Base-by-base conservation (phyloP, 2,329 filamentous ascomycete species). In the Talaromyces sp. region DNA sequence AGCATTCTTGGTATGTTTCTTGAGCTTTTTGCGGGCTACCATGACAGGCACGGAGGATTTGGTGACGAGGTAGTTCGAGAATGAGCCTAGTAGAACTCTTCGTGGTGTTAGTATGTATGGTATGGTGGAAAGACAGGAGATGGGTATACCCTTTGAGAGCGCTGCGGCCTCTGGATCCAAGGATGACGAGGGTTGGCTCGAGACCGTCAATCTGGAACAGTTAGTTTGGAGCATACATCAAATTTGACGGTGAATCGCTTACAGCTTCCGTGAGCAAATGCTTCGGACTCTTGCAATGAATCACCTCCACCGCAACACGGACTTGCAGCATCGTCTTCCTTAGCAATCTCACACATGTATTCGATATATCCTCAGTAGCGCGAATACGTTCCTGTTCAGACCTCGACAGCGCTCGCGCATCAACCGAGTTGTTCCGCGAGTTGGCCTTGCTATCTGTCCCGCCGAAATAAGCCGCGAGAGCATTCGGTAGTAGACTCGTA, bases 11-110 rank as follows among this genome's bases (percentile, higher is more conserved):
- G 87, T 89, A 79, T 96, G 91, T 77, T 97, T 97, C 58, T 91
- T 85, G 50, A 97, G 83, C 65, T 91, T 90, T 82, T 96, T 97
- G 66, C 95, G 85, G 8, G 95, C 95, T 41, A 98, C 95, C 95
- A 99, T 99, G 66, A 99, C 95, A 0, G 95, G 95, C 16, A 96
- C 93, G 2, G 92, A 96, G 68, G 92, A 96, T 81, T 98, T 98
- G 43, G 93, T 96, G 37, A 99, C 93, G 8, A 99, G 84, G 74
- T 99, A 99, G 75, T 98, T 98, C 67, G 92, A 96, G 78, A 99
- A 98, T 0, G 93, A 97, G 31, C 95, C 95, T 35, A 99, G 85
- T 67, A 99, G 89, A 24, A 97, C 94, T 74, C 93, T 96, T 37
- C 35, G 5, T 13, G 10, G 5, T 37, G 22, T 63, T 61, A 63